phyloP scores from a whole-genome alignment of 768 basidiomycete genomes.

The Tricholoma sp. region DNA sequence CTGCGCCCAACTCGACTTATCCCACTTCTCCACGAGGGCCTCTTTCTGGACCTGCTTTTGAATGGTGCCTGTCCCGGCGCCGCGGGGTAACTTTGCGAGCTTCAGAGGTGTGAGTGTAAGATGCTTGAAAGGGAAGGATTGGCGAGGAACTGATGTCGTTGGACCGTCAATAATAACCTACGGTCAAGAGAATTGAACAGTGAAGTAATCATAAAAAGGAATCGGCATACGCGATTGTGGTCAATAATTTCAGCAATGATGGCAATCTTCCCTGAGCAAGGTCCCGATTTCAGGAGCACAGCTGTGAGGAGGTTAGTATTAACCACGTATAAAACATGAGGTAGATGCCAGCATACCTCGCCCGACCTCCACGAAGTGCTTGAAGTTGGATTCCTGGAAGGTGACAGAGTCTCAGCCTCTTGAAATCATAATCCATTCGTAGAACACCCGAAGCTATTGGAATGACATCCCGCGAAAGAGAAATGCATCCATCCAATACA shows the following conservation, averaged over 20 bases:
- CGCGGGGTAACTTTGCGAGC: constrained; percentile 82
- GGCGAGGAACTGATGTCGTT: constrained; percentile 85
- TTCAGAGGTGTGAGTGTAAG: constrained; percentile 85
- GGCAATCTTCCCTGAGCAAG: constrained; percentile 82
- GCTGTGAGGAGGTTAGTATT: constrained; percentile 38
- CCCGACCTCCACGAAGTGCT: constrained; percentile 97
- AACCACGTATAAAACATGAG: neutral
- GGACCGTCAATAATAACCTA: constrained; percentile 97
- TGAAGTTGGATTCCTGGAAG: constrained; percentile 78
- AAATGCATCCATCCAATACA: constrained; percentile 20
- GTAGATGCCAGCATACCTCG: constrained; percentile 55
- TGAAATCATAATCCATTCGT: constrained; percentile 9
- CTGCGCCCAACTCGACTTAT: constrained; percentile 82
- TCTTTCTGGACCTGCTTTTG: constrained; percentile 88
- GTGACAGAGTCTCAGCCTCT: neutral
- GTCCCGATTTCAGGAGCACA: constrained; percentile 90
- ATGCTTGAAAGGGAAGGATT: constrained; percentile 88
- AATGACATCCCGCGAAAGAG: constrained; percentile 10
- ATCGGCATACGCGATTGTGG: constrained; percentile 84
- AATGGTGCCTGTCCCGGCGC: constrained; percentile 73
- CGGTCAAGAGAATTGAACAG: neutral
- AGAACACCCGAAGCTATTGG: neutral
- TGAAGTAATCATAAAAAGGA: neutral
- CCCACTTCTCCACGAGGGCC: constrained; percentile 83
- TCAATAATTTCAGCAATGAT: constrained; percentile 97